Conservation (phyloP, 2,329 filamentous ascomycete species). For the Pseudofabraea citricarpa region DNA sequence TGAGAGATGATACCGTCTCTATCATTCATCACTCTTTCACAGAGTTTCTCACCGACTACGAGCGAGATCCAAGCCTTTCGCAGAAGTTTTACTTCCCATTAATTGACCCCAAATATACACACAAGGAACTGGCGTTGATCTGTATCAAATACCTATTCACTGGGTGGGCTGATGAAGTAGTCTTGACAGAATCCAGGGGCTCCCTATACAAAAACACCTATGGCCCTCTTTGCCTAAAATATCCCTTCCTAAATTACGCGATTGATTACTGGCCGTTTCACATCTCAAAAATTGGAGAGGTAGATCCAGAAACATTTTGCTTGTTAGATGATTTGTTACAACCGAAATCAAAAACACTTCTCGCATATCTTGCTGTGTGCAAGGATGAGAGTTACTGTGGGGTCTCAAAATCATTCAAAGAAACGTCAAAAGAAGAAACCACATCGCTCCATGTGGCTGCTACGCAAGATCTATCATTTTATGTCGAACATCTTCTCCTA, state of each 20-base stretch:
- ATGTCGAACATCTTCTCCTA: constrained; percentile 8
- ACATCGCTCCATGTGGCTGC: constrained; percentile 13
- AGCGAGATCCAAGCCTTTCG: background rate
- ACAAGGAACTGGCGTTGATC: constrained; percentile 4
- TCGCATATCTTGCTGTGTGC: constrained; percentile 6
- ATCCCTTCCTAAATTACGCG: constrained; percentile 16
- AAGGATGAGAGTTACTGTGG: background rate
- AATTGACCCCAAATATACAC: constrained; percentile 2
- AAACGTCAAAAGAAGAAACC: no score
- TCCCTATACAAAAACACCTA: background rate
- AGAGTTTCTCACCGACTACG: constrained; percentile 34
- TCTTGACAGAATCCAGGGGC: background rate
- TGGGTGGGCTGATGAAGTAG: background rate
- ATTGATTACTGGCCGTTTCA: constrained; percentile 12
- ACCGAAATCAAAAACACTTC: constrained; percentile 1
- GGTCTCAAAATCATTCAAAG: no score
- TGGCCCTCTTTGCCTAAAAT: constrained; percentile 5
- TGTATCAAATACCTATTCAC: constrained; percentile 2
- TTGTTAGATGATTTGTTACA: constrained; percentile 6
- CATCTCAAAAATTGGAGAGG: constrained; percentile 3
- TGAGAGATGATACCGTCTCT: constrained; percentile 38
- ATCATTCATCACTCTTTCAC: constrained; percentile 45
- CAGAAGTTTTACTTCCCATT: constrained; percentile 4
- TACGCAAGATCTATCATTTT: constrained; percentile 7
- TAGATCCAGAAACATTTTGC: constrained; percentile 3